Percentiles rank a stretch among this genome's conserved stretches.
Evolutionary conservation across 345 rosid genomes (phyloP).

Genomic region (Pistacia atlantica): DNA sequence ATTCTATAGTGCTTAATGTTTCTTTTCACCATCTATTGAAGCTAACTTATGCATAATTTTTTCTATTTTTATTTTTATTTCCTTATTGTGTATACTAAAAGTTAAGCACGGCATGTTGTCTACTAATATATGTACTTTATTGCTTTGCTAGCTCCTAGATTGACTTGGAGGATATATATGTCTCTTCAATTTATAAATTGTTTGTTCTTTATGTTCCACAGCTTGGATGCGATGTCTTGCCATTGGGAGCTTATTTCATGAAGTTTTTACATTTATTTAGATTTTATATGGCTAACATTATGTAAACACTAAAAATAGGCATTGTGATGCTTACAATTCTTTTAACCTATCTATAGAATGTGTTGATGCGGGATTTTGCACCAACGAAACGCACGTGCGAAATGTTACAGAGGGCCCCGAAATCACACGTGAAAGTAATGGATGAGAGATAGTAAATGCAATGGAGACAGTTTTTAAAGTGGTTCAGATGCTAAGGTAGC

Average conservation of each 20-base stretch:
- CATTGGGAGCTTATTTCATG: neutral
- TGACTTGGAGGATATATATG: neutral
- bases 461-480: too few species aligned
- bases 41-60: neutral
- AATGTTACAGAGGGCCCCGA: too few species aligned
- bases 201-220: neutral
- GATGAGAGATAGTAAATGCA: too few species aligned
- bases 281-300: too few species aligned
- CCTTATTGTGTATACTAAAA: neutral
- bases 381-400: too few species aligned
- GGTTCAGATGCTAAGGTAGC: too few species aligned
- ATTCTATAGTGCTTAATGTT: neutral
- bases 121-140: neutral
- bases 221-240: neutral
- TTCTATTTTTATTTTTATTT: neutral
- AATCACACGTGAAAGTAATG: too few species aligned
- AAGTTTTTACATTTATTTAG: neutral
- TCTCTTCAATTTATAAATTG: neutral
- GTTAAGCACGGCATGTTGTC: constrained; percentile 6
- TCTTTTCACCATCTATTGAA: neutral
- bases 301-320: neutral
- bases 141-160: neutral
- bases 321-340: neutral
- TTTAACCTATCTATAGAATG: neutral
- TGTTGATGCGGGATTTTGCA: too few species aligned